A percentile compares a stretch with the other conserved stretches of the same genome.
phyloP scores from a whole-genome alignment of 176 grass and related monocot genomes.

The Guadua angustifolia region DNA sequence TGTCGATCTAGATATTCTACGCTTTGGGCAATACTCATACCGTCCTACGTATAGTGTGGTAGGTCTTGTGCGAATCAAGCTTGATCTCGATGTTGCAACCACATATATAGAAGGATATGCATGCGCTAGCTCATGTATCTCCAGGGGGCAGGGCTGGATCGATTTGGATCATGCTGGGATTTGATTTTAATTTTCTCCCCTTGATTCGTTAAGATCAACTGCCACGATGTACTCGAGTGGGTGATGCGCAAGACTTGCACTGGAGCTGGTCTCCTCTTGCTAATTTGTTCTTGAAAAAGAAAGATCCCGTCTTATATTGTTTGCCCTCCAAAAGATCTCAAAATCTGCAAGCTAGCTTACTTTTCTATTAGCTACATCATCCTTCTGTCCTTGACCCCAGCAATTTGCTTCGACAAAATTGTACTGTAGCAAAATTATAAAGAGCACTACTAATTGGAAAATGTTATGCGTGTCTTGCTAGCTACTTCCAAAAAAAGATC shows the following conservation, averaged over 20 bases:
- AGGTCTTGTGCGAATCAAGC: conserved; percentile 18
- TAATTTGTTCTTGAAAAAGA: not conserved
- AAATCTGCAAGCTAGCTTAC: not conserved
- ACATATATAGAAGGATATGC: not conserved
- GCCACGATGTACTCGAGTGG: conserved; percentile 14
- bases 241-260: conserved; percentile 11
- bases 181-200: not conserved
- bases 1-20: not conserved
- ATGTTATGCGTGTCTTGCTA: not conserved
- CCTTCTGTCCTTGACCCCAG: not conserved
- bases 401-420: not conserved
- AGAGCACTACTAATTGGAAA: not conserved
- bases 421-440: not conserved
- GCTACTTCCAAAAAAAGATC: not conserved
- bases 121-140: not conserved
- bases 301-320: not conserved
- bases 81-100: conserved; percentile 14
- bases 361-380: not conserved
- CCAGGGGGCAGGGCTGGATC: not conserved
- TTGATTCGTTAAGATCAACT: not conserved
- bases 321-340: not conserved
- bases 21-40: not conserved
- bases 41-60: not conserved
- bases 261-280: conserved; percentile 10
- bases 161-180: not conserved